Conservation (phyloP, 306 rosid genomes). For the Cucumis melo region DNA sequence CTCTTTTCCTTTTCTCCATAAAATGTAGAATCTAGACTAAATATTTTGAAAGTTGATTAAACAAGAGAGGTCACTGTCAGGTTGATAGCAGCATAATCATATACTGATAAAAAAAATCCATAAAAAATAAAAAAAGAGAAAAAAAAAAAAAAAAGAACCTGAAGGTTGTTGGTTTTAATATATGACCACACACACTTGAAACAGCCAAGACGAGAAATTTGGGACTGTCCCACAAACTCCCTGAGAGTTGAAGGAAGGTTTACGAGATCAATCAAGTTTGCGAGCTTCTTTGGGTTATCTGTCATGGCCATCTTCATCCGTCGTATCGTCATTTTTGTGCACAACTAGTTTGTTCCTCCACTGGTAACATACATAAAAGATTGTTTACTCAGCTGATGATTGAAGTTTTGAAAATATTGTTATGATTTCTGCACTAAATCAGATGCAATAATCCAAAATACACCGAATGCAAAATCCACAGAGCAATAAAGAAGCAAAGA, state of each 20-base stretch:
- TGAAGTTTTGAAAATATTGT: background rate
- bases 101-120: background rate
- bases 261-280: conserved; percentile 74
- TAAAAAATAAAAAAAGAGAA: background rate
- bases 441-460: too few relatives aligned
- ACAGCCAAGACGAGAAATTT: conserved; percentile 71
- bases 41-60: background rate
- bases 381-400: background rate
- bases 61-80: background rate
- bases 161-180: conserved; percentile 75
- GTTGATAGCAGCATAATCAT: background rate
- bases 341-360: background rate
- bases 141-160: conserved; percentile 28
- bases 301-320: conserved; percentile 40
- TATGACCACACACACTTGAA: conserved; percentile 72
- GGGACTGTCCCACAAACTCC: conserved; percentile 79
- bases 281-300: conserved; percentile 86
- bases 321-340: conserved; percentile 45
- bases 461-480: too few relatives aligned
- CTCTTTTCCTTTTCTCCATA: background rate
- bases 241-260: conserved; percentile 67
- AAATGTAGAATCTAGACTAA: background rate
- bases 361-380: background rate
- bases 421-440: too few relatives aligned
- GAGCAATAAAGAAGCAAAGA: too few relatives aligned